Conservation (phyloP, 371 early-diverging fungal genomes). For the Fennellomyces sp. region DNA sequence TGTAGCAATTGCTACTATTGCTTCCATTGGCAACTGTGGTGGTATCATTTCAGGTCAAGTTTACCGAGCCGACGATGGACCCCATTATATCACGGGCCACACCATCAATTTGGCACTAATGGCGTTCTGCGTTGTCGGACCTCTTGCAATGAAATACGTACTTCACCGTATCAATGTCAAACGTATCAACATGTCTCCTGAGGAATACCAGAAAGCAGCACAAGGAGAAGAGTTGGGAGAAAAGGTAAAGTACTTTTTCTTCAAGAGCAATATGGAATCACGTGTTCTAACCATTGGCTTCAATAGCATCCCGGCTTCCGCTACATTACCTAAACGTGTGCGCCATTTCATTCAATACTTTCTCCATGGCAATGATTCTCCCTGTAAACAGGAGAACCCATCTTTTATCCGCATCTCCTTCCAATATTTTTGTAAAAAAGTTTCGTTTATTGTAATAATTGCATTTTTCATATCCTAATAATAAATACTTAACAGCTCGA, state of each 20-base stretch:
- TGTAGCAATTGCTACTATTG: constrained; percentile 59
- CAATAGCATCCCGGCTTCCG: constrained; percentile 55
- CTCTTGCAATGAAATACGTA: constrained; percentile 44
- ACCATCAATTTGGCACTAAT: constrained; percentile 43
- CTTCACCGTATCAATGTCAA: constrained; percentile 17
- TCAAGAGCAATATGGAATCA: neutral
- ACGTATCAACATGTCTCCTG: constrained; percentile 21
- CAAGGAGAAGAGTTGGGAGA: constrained; percentile 54
- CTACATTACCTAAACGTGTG: constrained; percentile 34
- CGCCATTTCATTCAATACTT: too few species aligned
- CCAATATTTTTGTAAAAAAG: too few species aligned
- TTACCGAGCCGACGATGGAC: constrained; percentile 63
- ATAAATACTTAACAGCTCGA: too few species aligned
- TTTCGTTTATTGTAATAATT: too few species aligned
- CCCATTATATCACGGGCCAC: constrained; percentile 54
- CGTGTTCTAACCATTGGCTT: neutral
- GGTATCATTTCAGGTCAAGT: constrained; percentile 64
- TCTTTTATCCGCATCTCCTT: too few species aligned
- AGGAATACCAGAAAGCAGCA: constrained; percentile 47
- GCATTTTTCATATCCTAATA: too few species aligned
- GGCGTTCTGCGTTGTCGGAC: constrained; percentile 37
- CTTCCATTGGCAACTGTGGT: constrained; percentile 48
- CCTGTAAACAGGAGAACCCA: too few species aligned
- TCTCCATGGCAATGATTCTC: too few species aligned
- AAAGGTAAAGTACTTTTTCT: constrained; percentile 15